Conservation (phyloP, 164 flowering plant species). For the Tinospora cordifolia region DNA sequence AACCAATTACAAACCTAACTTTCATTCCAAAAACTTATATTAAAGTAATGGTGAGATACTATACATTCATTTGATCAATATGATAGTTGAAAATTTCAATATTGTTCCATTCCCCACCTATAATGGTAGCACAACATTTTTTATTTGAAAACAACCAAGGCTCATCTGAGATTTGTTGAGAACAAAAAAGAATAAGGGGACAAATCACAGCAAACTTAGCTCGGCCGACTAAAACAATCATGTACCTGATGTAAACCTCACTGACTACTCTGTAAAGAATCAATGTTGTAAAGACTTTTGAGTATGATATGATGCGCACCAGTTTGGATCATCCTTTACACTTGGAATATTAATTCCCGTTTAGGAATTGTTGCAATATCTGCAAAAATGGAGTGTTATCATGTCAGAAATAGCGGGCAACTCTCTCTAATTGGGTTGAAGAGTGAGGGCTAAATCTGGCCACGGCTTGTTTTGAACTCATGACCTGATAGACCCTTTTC, state of each 20-base stretch:
- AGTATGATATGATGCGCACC: slow-evolving; percentile 1
- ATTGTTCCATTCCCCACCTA: not conserved
- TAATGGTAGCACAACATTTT: not conserved
- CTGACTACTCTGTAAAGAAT: slow-evolving; percentile 10
- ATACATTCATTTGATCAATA: slow-evolving; percentile 4
- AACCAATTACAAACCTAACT: no score
- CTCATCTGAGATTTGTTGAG: slow-evolving; percentile 4
- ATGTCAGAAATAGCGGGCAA: not conserved
- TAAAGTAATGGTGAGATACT: not conserved
- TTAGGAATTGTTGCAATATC: not conserved
- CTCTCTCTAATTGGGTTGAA: no score
- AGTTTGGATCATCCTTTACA: not conserved
- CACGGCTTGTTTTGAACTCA: not conserved
- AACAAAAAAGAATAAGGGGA: not conserved
- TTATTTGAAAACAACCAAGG: slow-evolving; percentile 10
- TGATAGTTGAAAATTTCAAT: not conserved
- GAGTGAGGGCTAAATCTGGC: no score
- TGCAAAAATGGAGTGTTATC: not conserved
- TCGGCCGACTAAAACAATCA: not conserved
- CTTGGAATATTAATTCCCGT: not conserved
- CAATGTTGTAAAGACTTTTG: slow-evolving; percentile 1
- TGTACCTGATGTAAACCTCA: not conserved
- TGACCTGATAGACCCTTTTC: not conserved
- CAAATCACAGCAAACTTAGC: slow-evolving; percentile 4
- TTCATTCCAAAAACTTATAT: no score